These are phyloP conservation scores for Podila minutissima DNA, from an alignment of 192 early-diverging fungal genomes.

Conservation along the genomic window DNA sequence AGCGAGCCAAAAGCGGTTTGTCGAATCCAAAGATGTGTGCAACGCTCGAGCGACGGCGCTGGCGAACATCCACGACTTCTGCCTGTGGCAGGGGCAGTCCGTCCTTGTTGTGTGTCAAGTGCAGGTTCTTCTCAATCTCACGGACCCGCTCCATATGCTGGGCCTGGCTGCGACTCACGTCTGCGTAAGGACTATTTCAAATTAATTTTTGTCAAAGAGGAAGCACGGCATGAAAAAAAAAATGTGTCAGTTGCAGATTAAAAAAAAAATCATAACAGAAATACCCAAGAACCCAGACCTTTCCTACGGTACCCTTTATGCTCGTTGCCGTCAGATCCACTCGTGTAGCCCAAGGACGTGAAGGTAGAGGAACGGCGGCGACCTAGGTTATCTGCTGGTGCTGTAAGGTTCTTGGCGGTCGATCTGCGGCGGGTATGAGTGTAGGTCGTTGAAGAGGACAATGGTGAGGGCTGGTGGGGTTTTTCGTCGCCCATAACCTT, in stretches of 20 bases:
- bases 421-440: background rate
- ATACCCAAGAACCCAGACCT: too few species aligned
- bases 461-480: too few species aligned
- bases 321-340: constrained; percentile 5
- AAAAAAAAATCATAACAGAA: background rate
- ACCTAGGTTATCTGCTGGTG: background rate
- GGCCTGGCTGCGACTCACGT: constrained; percentile 13
- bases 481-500: background rate
- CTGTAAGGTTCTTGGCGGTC: background rate
- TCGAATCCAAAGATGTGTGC: constrained; percentile 9
- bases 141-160: constrained; percentile 16
- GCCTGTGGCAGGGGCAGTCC: constrained; percentile 11
- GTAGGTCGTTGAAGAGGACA: background rate
- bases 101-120: constrained; percentile 15
- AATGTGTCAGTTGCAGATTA: background rate
- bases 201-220: background rate
- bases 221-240: background rate
- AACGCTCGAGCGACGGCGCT: constrained; percentile 3
- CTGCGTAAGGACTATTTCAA: constrained; percentile 7
- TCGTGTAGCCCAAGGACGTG: constrained; percentile 1
- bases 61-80: background rate
- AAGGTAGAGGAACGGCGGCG: constrained; percentile 19
- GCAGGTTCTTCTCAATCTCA: constrained; percentile 7
- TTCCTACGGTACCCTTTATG: constrained; percentile 10
- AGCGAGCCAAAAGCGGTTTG: constrained; percentile 23